These are phyloP conservation scores for Aphanomyces euteiches DNA, from an alignment of 352 stramenopile species.

Conservation along the genomic window DNA sequence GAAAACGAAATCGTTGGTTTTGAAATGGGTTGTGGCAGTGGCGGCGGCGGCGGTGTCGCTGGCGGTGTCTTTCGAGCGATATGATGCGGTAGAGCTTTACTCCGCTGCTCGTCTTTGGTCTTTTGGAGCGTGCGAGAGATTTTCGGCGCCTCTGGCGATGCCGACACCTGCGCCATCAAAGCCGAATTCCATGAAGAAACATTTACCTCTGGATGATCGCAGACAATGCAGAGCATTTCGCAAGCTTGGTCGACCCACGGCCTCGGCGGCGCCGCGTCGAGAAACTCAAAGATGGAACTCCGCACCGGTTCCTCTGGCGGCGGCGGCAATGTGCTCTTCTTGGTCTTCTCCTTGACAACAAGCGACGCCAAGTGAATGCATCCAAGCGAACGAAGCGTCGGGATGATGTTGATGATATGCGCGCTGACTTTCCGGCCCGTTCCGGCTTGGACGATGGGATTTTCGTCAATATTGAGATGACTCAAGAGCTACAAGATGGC, in stretches of 20 bases:
- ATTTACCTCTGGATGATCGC: slow-evolving; percentile 19
- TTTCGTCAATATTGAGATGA: slow-evolving; percentile 71
- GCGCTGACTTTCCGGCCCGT: slow-evolving; percentile 61
- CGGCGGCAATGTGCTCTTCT: slow-evolving; percentile 9
- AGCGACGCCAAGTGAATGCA: slow-evolving; percentile 48
- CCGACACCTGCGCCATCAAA: not conserved
- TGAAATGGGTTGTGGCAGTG: slow-evolving; percentile 38
- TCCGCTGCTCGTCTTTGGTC: slow-evolving; percentile 64
- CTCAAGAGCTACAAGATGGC: slow-evolving; percentile 30
- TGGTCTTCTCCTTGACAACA: slow-evolving; percentile 19
- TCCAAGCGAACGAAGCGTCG: slow-evolving; percentile 54
- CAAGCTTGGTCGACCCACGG: slow-evolving; percentile 60
- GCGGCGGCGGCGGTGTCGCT: slow-evolving; percentile 31
- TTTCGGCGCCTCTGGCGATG: slow-evolving; percentile 16
- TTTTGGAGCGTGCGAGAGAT: slow-evolving; percentile 57
- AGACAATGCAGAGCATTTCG: slow-evolving; percentile 38
- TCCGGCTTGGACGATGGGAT: slow-evolving; percentile 65
- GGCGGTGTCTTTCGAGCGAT: slow-evolving; percentile 10
- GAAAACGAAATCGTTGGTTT: slow-evolving; percentile 37
- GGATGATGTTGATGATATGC: slow-evolving; percentile 76
- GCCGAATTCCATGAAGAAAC: too few relatives aligned
- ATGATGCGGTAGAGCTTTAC: slow-evolving; percentile 42
- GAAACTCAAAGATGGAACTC: slow-evolving; percentile 8
- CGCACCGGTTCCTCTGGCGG: not conserved
- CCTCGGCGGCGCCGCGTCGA: not conserved